A percentile compares a stretch with the other conserved stretches of the same genome.
Conservation (phyloP, 495 filamentous ascomycete species). For the Penicillium waksmanii region DNA sequence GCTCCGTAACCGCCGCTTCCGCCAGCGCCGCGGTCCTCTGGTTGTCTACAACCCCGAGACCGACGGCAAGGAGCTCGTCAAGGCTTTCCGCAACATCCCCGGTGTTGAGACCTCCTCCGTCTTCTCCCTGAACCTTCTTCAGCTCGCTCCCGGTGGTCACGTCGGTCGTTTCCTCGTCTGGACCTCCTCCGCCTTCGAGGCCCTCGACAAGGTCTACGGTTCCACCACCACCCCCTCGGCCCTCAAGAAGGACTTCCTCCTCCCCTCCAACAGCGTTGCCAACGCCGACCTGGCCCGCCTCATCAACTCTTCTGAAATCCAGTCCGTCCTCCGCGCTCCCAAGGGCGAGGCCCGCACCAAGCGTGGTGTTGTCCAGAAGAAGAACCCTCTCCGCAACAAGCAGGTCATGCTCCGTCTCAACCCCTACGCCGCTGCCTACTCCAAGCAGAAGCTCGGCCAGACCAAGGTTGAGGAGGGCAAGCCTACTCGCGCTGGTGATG, state of each 20-base stretch:
- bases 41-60: conserved; percentile 93
- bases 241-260: conserved; percentile 97
- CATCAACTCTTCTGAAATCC: conserved; percentile 98
- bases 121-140: conserved; percentile 95
- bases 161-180: conserved; percentile 99
- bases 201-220: conserved; percentile 95
- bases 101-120: conserved; percentile 97
- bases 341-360: conserved; percentile 90
- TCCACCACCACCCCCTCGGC: conserved; percentile 79
- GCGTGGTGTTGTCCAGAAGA: conserved; percentile 92
- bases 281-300: conserved; percentile 94
- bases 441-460: conserved; percentile 78
- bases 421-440: conserved; percentile 89
- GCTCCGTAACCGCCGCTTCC: conserved; percentile 89
- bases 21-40: conserved; percentile 94
- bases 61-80: conserved; percentile 88
- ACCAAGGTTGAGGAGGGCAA: conserved; percentile 58
- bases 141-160: conserved; percentile 97
- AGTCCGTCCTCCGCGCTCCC: conserved; percentile 85
- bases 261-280: conserved; percentile 83
- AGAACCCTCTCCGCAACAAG: conserved; percentile 98
- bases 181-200: conserved; percentile 95
- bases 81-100: conserved; percentile 96
- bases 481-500: conserved; percentile 52
- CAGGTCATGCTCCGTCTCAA: conserved; percentile 96